Evolutionary conservation across 768 basidiomycete species (phyloP), one percentile per base, ranked within the genome.

Genomic region (Jaapia argillacea): DNA sequence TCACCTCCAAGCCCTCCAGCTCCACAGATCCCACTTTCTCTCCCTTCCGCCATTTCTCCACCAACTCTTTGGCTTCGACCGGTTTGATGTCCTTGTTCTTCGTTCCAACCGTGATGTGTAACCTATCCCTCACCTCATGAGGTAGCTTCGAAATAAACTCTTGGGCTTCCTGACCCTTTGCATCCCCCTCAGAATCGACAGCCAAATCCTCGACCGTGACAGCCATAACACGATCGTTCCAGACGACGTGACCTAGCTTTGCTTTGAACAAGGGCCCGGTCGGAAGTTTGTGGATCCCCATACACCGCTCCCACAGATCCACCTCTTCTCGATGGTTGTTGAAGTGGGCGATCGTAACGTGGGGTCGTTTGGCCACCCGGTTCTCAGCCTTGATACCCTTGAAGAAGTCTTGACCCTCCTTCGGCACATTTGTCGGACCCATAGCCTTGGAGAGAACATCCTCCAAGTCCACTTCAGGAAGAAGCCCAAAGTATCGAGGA

Each of bases 41-140:
- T 5, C 68, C 72, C 14, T 51, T 48, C 40, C 65, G 64, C 74
- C 77, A 82, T 1, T 44, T 56, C 48, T 75, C 63, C 5, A 92
- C 81, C 40, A 97, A 53, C 0, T 42, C 63, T 60, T 66, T 81
- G 13, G 80, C 88, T 62, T 93, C 89, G 20, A 85, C 73, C 2
- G 88, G 69, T 0, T 54, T 45, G 2, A 92, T 66, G 5, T 63
- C 62, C 7, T 58, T 57, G 33, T 69, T 55, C 40, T 56, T 53
- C 13, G 88, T 93, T 5, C 88, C 96, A 4, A 97, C 79, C 0
- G 96, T 98, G 44, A 98, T 74, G 56, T 98, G 96, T 53, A 93
- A 59, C 45, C 74, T 47, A 4, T 62, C 52, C 43, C 65, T 65
- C 7, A 83, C 50, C 10, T 72, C 67, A 4, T 65, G 57, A 0